Conservation (phyloP, 2,329 filamentous ascomycete genomes). For the Colletotrichum chrysophilum region DNA sequence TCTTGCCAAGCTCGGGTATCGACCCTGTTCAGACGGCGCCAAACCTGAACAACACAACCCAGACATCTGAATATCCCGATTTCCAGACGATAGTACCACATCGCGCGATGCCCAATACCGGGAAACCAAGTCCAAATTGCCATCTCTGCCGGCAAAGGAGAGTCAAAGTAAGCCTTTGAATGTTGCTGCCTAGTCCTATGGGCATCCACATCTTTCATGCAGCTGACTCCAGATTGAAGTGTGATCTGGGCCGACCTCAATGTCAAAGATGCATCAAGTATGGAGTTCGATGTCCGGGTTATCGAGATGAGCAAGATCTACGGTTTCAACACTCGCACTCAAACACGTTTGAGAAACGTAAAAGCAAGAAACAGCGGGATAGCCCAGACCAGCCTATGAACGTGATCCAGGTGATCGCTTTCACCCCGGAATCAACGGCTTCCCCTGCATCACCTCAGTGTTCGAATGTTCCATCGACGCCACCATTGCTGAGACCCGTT, state of each 20-base stretch:
- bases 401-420: neutral
- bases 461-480: neutral
- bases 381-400: neutral
- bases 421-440: neutral
- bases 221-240: constrained; percentile 30
- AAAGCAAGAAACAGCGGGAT: constrained; percentile 31
- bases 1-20: neutral
- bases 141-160: constrained; percentile 44
- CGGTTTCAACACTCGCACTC: constrained; percentile 42
- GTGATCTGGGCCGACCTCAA: constrained; percentile 42
- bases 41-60: neutral
- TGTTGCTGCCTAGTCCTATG: neutral
- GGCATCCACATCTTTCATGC: neutral
- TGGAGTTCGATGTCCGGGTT: constrained; percentile 42
- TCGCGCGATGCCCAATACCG: constrained; percentile 43
- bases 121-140: constrained; percentile 45
- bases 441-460: neutral
- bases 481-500: constrained; percentile 19
- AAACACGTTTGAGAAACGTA: constrained; percentile 26
- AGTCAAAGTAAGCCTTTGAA: constrained; percentile 39
- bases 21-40: neutral
- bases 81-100: rapidly evolving
- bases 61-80: neutral
- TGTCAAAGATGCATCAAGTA: constrained; percentile 47
- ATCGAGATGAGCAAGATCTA: constrained; percentile 42